Conservation (phyloP, 352 stramenopile species). For the Phytophthora idaei region DNA sequence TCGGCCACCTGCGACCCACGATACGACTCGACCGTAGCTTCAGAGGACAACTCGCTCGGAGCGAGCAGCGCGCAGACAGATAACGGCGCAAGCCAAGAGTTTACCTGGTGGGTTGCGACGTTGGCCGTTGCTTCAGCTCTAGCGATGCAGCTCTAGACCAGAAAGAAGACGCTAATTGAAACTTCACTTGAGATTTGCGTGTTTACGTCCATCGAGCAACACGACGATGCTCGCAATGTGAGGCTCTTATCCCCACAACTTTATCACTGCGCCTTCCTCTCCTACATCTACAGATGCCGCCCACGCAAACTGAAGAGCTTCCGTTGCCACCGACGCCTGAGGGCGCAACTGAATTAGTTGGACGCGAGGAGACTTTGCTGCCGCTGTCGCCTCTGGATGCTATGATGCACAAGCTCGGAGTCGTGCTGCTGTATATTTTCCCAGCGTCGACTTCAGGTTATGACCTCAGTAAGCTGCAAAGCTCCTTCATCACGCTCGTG, state of each 20-base stretch:
- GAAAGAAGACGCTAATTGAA: background rate
- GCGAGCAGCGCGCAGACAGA: constrained; percentile 2
- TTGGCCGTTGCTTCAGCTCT: background rate
- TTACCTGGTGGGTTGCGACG: background rate
- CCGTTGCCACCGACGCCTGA: background rate
- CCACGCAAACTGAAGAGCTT: constrained; percentile 19
- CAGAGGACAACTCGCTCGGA: constrained; percentile 1
- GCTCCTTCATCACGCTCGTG: constrained; percentile 39
- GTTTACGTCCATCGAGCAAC: constrained; percentile 13
- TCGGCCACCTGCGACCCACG: constrained; percentile 5
- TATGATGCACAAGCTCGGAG: constrained; percentile 46
- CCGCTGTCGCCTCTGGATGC: constrained; percentile 55
- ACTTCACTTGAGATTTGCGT: constrained; percentile 15
- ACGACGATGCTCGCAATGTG: background rate
- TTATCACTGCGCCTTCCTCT: constrained; percentile 9
- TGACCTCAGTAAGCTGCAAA: constrained; percentile 42
- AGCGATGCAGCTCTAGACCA: background rate
- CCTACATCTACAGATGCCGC: constrained; percentile 4
- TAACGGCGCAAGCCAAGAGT: background rate
- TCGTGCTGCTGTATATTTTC: constrained; percentile 61
- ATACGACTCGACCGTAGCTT: constrained; percentile 20
- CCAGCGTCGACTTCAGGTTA: constrained; percentile 24
- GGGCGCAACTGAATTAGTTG: background rate
- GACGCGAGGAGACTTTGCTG: constrained; percentile 4
- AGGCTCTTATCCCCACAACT: background rate